These are phyloP conservation scores for Globisporangium lucens DNA, from an alignment of 352 stramenopile genomes.

Conservation along the genomic window DNA sequence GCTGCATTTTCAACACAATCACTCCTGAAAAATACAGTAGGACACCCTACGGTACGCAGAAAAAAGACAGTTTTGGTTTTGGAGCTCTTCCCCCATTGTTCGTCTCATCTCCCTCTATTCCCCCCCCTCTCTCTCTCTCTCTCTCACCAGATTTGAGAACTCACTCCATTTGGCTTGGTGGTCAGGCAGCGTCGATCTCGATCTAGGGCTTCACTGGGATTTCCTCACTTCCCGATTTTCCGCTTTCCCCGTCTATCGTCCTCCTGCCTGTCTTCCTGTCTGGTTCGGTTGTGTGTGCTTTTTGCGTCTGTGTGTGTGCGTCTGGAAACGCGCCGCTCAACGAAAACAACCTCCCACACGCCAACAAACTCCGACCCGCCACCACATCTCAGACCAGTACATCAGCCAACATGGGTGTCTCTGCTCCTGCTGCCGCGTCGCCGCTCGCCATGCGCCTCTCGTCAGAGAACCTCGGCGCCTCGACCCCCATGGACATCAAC, in stretches of 20 bases:
- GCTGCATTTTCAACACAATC: not conserved
- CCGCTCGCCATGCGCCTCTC: conserved; percentile 6
- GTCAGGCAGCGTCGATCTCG: not conserved
- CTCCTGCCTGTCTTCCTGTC: not conserved
- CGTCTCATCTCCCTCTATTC: conserved; percentile 1
- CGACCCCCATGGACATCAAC: not conserved
- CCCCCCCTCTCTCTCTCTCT: conserved; percentile 4
- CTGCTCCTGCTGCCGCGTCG: conserved; percentile 7
- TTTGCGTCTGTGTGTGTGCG: not conserved
- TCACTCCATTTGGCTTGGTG: not conserved
- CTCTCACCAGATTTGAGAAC: not conserved
- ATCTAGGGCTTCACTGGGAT: not conserved
- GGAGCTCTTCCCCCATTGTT: not conserved
- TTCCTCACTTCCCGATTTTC: conserved; percentile 7
- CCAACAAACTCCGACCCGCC: not conserved
- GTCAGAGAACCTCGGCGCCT: not conserved
- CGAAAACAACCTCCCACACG: not conserved
- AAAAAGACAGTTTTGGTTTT: conserved; percentile 4
- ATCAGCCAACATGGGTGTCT: conserved; percentile 12
- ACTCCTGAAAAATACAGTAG: not conserved
- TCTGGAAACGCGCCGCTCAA: conserved; percentile 6
- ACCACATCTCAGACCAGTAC: not conserved
- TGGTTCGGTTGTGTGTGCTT: not conserved
- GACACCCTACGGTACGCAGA: conserved; percentile 12
- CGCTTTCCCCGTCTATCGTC: not conserved